Evolutionary conservation across 495 filamentous ascomycete genomes (phyloP), one percentile per base, ranked within the genome.

Genomic region (Neurospora africana): DNA sequence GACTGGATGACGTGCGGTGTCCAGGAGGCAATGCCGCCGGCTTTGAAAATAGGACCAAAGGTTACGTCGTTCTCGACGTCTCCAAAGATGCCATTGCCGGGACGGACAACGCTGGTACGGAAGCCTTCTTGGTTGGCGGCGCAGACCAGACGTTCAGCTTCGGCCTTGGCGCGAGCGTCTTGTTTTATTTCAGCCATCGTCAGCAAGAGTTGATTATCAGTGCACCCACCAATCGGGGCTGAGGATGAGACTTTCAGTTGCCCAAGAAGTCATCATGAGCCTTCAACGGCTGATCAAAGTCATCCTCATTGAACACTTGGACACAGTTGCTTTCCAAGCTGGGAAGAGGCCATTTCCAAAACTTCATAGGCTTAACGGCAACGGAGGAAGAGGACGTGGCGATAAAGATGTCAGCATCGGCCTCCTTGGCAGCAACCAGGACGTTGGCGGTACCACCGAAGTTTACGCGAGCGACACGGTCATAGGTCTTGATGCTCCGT

Each of bases 361-460:
- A 85, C 2, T 74, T 75, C 0, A 83, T 77, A 1, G 82, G 82
- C 33, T 74, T 76, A 38, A 88, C 72, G 36, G 79, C 77, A 23
- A 86, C 73, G 0, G 87, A 89, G n/a, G 82, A 84, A 8, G 87
- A 89, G 2, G 86, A 87, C 4, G 89, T 91, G 72, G 86, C 85
- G 19, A 91, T 78, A 71, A 92, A 88, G 47, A 86, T 85, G 69
- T 82, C 78, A 27, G 86, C 86, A 23, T 84, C 85, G 36, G 78
- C 79, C 36, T 76, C 74, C 72, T 83, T 82, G 27, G 88, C 83
- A 4, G 83, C 85, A 23, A 82, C 78, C 21, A 92, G 79, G 68
- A 89, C 84, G 74, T 89, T 87, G 68, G 79, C 80, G 27, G 88
- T 88, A 70, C 89, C 89, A 35, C 85, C 84, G 39, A 90, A 80